A percentile compares a stretch with the other conserved stretches of the same genome.
Conservation (phyloP, 345 rosid genomes). For the Dimocarpus longan region DNA sequence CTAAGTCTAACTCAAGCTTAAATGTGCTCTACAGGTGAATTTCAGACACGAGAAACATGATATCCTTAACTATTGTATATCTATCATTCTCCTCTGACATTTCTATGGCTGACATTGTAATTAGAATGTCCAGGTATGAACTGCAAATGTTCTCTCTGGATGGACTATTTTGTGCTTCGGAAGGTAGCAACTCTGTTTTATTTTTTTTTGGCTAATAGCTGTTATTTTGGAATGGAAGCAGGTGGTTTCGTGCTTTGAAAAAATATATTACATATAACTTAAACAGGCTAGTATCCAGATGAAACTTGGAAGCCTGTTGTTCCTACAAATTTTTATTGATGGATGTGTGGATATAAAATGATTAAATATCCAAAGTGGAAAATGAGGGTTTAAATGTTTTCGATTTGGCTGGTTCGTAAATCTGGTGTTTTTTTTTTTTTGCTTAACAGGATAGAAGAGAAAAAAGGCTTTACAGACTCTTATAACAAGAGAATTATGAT, state of each 20-base stretch:
- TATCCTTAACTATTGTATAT: not conserved
- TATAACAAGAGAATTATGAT: not conserved
- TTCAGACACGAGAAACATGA: not conserved
- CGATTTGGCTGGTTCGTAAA: not conserved
- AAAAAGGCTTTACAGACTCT: not conserved
- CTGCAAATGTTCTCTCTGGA: not conserved
- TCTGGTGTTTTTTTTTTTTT: not conserved
- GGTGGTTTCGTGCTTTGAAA: not conserved
- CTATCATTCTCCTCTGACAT: not conserved
- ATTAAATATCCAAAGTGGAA: not conserved
- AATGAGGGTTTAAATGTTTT: not conserved
- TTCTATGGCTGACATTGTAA: not conserved
- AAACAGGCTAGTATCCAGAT: not conserved
- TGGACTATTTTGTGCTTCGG: not conserved
- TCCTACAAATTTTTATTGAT: not conserved
- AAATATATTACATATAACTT: not conserved
- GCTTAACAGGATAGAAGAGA: not conserved
- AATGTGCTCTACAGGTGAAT: not conserved
- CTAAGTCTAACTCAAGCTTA: conserved; percentile 4
- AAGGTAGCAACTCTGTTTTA: not conserved
- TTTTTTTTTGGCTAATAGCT: not conserved
- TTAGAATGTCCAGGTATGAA: not conserved
- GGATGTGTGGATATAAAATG: not conserved
- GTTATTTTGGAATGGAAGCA: not conserved
- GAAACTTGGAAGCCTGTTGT: not conserved